phyloP scores from a whole-genome alignment of 2,329 filamentous ascomycete genomes.

The Diaporthe sp. region DNA sequence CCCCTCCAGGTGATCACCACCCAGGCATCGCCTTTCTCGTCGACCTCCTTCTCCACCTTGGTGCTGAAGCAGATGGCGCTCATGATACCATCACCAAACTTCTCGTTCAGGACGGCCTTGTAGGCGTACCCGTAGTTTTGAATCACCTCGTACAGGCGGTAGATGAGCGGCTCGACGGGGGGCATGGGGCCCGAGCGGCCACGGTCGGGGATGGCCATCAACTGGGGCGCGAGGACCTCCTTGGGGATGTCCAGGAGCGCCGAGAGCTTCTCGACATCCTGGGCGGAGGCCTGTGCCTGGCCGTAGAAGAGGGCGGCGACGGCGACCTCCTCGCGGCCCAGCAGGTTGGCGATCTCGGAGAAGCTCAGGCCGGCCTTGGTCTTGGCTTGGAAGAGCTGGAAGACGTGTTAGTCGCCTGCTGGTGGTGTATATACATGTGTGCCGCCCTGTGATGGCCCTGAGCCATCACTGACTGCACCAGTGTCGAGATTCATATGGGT shows the following conservation, averaged over 20 bases:
- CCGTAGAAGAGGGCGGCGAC: constrained; percentile 93
- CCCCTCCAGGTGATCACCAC: constrained; percentile 86
- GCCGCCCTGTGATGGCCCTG: background rate
- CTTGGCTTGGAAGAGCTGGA: constrained; percentile 82
- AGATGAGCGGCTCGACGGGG: constrained; percentile 87
- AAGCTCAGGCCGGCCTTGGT: constrained; percentile 81
- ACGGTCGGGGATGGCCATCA: constrained; percentile 83
- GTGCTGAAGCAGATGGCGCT: constrained; percentile 93
- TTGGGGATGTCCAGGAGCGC: constrained; percentile 65
- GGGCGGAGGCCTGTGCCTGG: constrained; percentile 63
- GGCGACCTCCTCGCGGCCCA: constrained; percentile 86
- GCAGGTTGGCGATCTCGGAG: constrained; percentile 78
- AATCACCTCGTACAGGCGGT: constrained; percentile 92
- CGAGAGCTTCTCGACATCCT: constrained; percentile 71
- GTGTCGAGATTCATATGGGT: no score
- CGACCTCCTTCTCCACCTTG: constrained; percentile 93
- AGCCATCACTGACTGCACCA: no score
- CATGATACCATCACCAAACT: constrained; percentile 96
- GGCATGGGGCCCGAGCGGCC: constrained; percentile 86
- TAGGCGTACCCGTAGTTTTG: constrained; percentile 98
- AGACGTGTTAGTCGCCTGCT: background rate
- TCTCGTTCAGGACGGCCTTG: constrained; percentile 95
- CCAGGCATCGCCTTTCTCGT: constrained; percentile 84
- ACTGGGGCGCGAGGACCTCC: constrained; percentile 68
- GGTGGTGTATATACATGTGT: background rate